These are phyloP conservation scores for Cladosporium oxysporum DNA, from an alignment of 2,329 filamentous ascomycete genomes.

Conservation along the genomic window DNA sequence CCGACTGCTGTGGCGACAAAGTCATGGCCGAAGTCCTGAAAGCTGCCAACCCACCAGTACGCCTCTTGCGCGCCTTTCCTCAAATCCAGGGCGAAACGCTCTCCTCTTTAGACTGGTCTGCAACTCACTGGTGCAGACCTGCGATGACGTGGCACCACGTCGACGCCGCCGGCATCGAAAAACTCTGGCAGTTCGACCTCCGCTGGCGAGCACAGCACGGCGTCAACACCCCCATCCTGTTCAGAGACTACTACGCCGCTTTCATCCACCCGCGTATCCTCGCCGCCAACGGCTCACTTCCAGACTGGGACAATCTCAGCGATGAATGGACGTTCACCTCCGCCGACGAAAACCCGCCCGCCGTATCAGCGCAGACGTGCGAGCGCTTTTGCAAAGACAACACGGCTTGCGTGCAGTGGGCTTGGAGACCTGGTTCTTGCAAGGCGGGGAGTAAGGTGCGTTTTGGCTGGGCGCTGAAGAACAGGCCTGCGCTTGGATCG, in stretches of 20 bases:
- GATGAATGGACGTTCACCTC: constrained; percentile 26
- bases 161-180: constrained; percentile 28
- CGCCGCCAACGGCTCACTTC: constrained; percentile 26
- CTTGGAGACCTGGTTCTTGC: constrained; percentile 37
- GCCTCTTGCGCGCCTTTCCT: constrained; percentile 39
- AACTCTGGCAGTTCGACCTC: constrained; percentile 37
- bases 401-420: constrained; percentile 42
- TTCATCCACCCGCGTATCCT: constrained; percentile 36
- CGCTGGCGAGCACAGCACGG: constrained; percentile 38
- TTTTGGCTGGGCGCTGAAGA: constrained; percentile 26
- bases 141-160: constrained; percentile 41
- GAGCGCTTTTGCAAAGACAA: constrained; percentile 32
- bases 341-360: constrained; percentile 24
- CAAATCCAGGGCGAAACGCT: constrained; percentile 42
- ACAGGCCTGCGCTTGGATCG: constrained; percentile 22
- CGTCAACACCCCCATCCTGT: constrained; percentile 38
- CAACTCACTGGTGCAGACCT: constrained; percentile 41
- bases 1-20: constrained; percentile 41
- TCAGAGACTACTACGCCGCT: constrained; percentile 37
- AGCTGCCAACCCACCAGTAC: constrained; percentile 36
- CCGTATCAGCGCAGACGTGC: constrained; percentile 33
- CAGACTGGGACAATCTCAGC: constrained; percentile 42
- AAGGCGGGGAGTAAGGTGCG: constrained; percentile 37
- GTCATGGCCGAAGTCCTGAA: constrained; percentile 39
- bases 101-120: constrained; percentile 37